These are phyloP conservation scores for Acanthamoeba sp. DNA, from an alignment of 208 protist genomes.

Conservation along the genomic window DNA sequence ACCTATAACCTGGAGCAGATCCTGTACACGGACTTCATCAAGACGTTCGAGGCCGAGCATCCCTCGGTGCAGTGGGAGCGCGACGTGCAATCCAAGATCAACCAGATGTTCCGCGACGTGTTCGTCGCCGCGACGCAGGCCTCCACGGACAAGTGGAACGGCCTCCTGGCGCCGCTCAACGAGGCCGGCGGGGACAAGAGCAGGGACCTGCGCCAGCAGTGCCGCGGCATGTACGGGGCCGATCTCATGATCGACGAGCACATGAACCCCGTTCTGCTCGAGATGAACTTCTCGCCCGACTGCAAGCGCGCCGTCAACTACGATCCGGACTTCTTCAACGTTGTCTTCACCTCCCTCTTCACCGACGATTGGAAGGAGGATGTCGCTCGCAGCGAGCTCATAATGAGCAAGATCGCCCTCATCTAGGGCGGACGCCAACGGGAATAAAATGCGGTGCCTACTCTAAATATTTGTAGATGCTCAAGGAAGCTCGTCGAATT, in stretches of 20 bases:
- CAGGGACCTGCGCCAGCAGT: slow-evolving; percentile 30
- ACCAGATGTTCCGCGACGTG: slow-evolving; percentile 65
- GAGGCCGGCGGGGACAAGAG: background rate
- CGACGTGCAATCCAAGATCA: slow-evolving; percentile 71
- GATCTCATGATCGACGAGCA: slow-evolving; percentile 81
- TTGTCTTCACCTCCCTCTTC: slow-evolving; percentile 79
- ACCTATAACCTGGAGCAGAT: slow-evolving; percentile 72
- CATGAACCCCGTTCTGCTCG: slow-evolving; percentile 73
- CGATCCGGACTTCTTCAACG: slow-evolving; percentile 82
- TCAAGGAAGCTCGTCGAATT: background rate
- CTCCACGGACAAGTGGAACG: slow-evolving; percentile 32
- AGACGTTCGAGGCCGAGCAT: slow-evolving; percentile 67
- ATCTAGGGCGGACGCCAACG: background rate
- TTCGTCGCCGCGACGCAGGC: slow-evolving; percentile 67
- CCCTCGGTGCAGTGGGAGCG: slow-evolving; percentile 4
- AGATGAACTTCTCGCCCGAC: slow-evolving; percentile 81
- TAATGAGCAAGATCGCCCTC: slow-evolving; percentile 63
- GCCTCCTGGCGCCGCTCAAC: background rate
- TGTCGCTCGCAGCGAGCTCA: background rate
- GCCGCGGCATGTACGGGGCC: slow-evolving; percentile 77
- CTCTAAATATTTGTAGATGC: too few species aligned
- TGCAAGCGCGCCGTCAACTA: slow-evolving; percentile 78
- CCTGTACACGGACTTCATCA: slow-evolving; percentile 76
- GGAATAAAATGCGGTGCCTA: too few species aligned
- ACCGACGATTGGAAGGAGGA: slow-evolving; percentile 75